Base-by-base conservation (phyloP, 108 stramenopile genomes). In the Ochromonas danica region DNA sequence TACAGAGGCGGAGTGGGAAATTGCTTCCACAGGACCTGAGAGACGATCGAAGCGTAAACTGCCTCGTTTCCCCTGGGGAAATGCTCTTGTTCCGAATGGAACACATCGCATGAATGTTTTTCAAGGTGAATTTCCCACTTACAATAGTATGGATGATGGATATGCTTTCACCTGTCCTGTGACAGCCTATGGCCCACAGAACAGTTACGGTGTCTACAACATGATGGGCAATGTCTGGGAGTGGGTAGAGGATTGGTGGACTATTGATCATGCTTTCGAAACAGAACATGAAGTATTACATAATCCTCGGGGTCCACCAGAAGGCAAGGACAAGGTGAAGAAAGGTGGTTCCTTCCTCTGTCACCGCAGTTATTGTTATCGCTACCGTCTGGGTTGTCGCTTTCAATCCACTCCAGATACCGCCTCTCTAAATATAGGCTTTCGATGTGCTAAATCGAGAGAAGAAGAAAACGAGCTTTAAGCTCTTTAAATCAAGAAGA, bases 1-100 rank as follows among this genome's bases (percentile, higher is more conserved):
- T 0, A 88, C 61, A 39, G 89, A 89, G 63, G 88, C 82, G 33
- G 89, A 89, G 61, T 89, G 88, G 88, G 89, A 89, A 85, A 40
- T 42, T 6, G 89, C 89, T 3, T 79, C 88, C 0, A 35, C 82
- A 67, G 89, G 87, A 0, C 51, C 51, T 10, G 22, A 57, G 51
- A 57, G 17, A 22, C 51, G 22, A 17, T 22, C 36, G 78, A 10
- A 78, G 61, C 36, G 40, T 63, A 43, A 61, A 60, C n/a, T 0
- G 22, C 22, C 79, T 17, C 39, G 82, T 1, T 89, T 77, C 57
- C 87, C 88, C 38, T 89, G 88, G 88, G 88, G 88, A 27, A 62
- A 85, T 57, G 62, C 85, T 35, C 43, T 86, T 22, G 45, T 28
- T 33, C 83, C 83, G 0, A 80, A 41, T 1, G 87, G 83, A 0